A percentile compares a stretch with the other conserved stretches of the same genome.
phyloP scores from a whole-genome alignment of 1,139 yeast species.

The Nakaseomyces kungkrabaensis region DNA sequence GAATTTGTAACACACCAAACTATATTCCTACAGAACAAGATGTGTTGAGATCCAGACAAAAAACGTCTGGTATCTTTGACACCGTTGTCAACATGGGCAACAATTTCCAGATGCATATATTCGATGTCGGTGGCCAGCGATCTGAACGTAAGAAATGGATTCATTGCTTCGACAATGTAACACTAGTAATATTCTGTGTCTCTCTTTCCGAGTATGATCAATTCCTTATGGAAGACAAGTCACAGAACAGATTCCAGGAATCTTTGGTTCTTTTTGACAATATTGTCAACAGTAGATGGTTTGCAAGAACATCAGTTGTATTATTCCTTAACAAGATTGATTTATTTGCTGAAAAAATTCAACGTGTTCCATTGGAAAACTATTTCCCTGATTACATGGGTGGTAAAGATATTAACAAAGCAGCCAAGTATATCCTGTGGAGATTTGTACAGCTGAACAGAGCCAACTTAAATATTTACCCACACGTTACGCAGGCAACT shows the following conservation, averaged over 20 bases:
- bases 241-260: constrained; percentile 77
- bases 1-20: constrained; percentile 45
- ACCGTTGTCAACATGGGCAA: constrained; percentile 69
- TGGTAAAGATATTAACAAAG: constrained; percentile 78
- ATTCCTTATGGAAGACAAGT: constrained; percentile 65
- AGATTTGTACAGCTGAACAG: constrained; percentile 79
- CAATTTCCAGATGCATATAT: constrained; percentile 61
- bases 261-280: constrained; percentile 79
- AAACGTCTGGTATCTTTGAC: constrained; percentile 88
- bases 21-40: constrained; percentile 71
- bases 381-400: constrained; percentile 89
- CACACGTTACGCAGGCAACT: constrained; percentile 91
- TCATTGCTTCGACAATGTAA: constrained; percentile 88
- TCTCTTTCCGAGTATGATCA: constrained; percentile 88
- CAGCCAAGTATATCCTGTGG: constrained; percentile 91
- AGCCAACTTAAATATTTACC: constrained; percentile 72
- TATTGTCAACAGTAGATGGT: constrained; percentile 91
- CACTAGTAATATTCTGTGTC: constrained; percentile 80
- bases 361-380: constrained; percentile 69
- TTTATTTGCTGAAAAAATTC: constrained; percentile 76
- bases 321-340: constrained; percentile 83
- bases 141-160: constrained; percentile 93
- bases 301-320: constrained; percentile 75
- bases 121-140: constrained; percentile 91
- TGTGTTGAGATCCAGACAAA: constrained; percentile 77